Evolutionary conservation across 768 basidiomycete genomes (phyloP).

Genomic region (Paxillus involutus): DNA sequence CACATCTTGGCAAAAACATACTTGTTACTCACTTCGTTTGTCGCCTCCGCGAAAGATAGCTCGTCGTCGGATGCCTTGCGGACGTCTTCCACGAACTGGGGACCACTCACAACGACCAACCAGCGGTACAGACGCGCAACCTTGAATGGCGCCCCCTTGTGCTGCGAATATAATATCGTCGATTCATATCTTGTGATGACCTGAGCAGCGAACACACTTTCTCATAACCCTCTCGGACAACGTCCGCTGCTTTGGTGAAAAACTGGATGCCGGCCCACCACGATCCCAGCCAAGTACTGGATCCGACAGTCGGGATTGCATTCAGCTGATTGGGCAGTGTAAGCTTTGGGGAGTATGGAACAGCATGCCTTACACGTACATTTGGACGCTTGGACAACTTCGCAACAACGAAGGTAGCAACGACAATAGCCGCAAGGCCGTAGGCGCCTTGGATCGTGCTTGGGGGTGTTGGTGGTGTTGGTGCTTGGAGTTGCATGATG

Average conservation of each 20-base stretch:
- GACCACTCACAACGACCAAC: slow-evolving; percentile 38
- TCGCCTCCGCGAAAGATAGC: slow-evolving; percentile 34
- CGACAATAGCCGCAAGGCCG: neutral
- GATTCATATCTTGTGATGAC: neutral
- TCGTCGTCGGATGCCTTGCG: slow-evolving; percentile 38
- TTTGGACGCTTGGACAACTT: neutral
- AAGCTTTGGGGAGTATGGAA: neutral
- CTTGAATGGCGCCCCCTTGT: slow-evolving; percentile 31
- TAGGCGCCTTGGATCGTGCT: no score
- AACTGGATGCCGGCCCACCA: slow-evolving; percentile 23
- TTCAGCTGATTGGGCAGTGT: slow-evolving; percentile 16
- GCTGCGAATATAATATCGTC: slow-evolving; percentile 13
- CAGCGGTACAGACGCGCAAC: slow-evolving; percentile 32
- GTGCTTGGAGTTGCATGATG: no score
- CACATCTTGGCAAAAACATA: neutral
- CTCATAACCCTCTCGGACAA: slow-evolving; percentile 33
- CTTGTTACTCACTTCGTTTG: slow-evolving; percentile 31
- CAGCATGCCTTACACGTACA: neutral
- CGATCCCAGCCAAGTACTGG: slow-evolving; percentile 26
- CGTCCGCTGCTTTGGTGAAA: slow-evolving; percentile 14
- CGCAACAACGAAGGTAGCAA: neutral
- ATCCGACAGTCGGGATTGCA: slow-evolving; percentile 33
- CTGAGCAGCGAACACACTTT: slow-evolving; percentile 18
- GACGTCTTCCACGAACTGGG: slow-evolving; percentile 38
- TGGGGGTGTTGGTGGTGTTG: no score